A percentile compares a stretch with the other conserved stretches of the same genome.
Evolutionary conservation across 345 rosid genomes (phyloP).

Genomic region (Viola odorata): DNA sequence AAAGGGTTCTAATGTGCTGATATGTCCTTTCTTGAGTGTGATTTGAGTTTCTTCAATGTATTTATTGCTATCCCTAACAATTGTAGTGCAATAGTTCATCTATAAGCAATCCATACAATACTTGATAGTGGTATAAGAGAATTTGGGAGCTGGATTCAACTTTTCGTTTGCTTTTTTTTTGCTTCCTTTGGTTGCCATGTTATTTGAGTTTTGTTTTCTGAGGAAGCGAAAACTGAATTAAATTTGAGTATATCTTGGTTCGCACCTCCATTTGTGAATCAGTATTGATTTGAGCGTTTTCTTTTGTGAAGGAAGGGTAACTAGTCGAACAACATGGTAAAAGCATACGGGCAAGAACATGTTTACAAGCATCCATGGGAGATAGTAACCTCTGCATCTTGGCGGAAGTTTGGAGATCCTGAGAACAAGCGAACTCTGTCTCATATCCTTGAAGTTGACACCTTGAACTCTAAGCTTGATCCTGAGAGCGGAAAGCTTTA

Average conservation of each 20-base stretch:
- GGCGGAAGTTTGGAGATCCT: slow-evolving; percentile 94
- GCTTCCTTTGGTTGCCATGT: background rate
- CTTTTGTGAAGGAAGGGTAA: slow-evolving; percentile 1
- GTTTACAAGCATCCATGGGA: slow-evolving; percentile 97
- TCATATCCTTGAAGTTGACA: slow-evolving; percentile 81
- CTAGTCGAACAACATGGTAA: slow-evolving; percentile 42
- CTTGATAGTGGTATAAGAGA: too few relatives aligned
- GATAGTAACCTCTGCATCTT: slow-evolving; percentile 89
- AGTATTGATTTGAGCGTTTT: background rate
- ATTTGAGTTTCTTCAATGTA: too few relatives aligned
- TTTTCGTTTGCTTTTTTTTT: background rate
- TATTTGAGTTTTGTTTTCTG: background rate
- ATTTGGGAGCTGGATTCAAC: background rate
- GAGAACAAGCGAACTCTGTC: slow-evolving; percentile 82
- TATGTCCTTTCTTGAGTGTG: too few relatives aligned
- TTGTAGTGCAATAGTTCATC: too few relatives aligned
- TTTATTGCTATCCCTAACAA: too few relatives aligned
- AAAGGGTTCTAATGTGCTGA: too few relatives aligned
- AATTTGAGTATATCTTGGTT: background rate
- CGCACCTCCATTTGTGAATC: background rate
- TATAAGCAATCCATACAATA: too few relatives aligned
- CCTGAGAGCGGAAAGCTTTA: slow-evolving; percentile 61
- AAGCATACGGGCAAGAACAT: slow-evolving; percentile 84
- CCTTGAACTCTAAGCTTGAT: slow-evolving; percentile 67
- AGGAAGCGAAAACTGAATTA: background rate